Base-by-base conservation (phyloP, 805 yeast species). In the Sugiyamaella lignohabitans region DNA sequence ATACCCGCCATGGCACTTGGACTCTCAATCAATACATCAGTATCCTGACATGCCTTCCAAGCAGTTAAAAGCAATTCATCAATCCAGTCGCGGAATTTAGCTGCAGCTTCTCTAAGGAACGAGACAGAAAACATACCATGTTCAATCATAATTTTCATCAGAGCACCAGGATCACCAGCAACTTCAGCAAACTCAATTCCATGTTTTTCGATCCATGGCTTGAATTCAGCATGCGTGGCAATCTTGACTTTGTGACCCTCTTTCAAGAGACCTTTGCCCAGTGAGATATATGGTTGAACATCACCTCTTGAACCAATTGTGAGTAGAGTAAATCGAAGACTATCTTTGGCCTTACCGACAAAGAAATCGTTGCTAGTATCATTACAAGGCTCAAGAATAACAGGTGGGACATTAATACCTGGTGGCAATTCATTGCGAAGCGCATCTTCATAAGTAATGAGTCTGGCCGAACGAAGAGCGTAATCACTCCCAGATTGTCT, bases 281-380 rank as follows among this genome's bases (percentile, higher is more conserved):
- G 66, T 0, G 97, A 91, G 54, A 91, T 84, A 61, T 88, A 91
- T 0, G 98, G 98, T 65, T 91, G 98, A 4, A 91, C 97, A 65
- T 91, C 98, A 29, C 98, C 98, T 49, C 98, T 73, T 0, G 96
- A 87, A 0, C 98, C 98, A 57, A 91, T 91, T 0, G 97, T 91
- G 48, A 91, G 65, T 41, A 87, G 67, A 36, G 47, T 27, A 40
- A 42, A 46, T 14, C 45, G 41, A 14, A 42, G 41, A 32, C 36
- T 39, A 35, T 45, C 40, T 29, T 45, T 42, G 35, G 48, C 40
- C 4, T 16, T 24, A 6, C 40, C 44, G 11, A 37, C 19, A 40
- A 43, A 44, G 41, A 44, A 44, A n/a, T 43, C 51, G 17, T 19
- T 10, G 3, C 16, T 38, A 22, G 5, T 18, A 16, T 27, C 51